A percentile compares a stretch with the other conserved stretches of the same genome.
phyloP scores from a whole-genome alignment of 2,329 filamentous ascomycete species.

The Pseudocercospora fuligena region DNA sequence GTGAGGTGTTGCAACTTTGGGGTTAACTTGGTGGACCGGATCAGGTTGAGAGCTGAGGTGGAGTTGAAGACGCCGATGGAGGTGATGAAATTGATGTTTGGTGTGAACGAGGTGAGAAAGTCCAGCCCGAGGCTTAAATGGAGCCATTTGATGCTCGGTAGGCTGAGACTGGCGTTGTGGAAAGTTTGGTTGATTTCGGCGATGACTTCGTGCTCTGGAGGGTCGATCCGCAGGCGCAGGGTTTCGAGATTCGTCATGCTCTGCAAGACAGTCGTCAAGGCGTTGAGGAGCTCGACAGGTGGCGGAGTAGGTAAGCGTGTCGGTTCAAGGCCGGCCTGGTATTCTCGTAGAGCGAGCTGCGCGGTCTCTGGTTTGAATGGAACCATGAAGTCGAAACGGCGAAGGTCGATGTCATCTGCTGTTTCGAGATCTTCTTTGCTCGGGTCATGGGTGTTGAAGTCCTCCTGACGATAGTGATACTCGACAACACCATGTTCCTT shows the following conservation, averaged over 20 bases:
- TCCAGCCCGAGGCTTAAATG: background rate
- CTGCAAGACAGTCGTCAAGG: background rate
- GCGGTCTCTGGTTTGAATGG: background rate
- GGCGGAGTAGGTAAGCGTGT: background rate
- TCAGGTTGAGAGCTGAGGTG: background rate
- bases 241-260: background rate
- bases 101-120: background rate
- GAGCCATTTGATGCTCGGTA: background rate
- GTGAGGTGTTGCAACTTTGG: background rate
- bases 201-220: background rate
- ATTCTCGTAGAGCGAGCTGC: background rate
- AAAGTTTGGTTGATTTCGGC: background rate
- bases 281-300: background rate
- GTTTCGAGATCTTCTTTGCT: background rate
- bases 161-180: background rate
- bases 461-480: background rate
- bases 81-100: background rate
- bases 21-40: background rate
- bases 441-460: background rate
- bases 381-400: background rate
- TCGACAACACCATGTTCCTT: background rate
- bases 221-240: background rate
- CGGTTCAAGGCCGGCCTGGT: background rate
- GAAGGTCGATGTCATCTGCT: background rate
- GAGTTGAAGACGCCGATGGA: background rate